Evolutionary conservation across 2,329 filamentous ascomycete species (phyloP).

Genomic region (Aaosphaeria arxii): DNA sequence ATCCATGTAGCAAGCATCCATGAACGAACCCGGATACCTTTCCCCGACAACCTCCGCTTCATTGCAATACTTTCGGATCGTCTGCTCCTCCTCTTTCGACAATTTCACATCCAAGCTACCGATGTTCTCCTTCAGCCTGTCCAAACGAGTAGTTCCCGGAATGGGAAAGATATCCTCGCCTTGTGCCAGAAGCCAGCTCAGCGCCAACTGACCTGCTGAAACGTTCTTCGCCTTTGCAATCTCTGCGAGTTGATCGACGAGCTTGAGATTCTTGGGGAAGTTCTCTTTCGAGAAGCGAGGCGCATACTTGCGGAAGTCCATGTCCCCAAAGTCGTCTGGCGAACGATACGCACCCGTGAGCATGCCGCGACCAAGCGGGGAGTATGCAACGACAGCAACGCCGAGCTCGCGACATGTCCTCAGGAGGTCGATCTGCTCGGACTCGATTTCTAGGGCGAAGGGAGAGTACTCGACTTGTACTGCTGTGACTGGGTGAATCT

Average conservation of each 20-base stretch:
- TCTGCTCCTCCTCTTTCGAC: conserved; percentile 24
- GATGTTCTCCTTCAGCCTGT: conserved; percentile 31
- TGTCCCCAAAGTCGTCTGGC: conserved; percentile 44
- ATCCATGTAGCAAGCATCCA: not conserved
- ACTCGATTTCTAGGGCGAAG: conserved; percentile 49
- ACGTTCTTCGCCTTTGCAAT: conserved; percentile 48
- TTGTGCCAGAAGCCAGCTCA: conserved; percentile 40
- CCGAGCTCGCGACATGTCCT: conserved; percentile 44
- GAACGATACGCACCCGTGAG: conserved; percentile 22
- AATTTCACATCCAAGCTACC: conserved; percentile 22
- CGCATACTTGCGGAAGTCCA: conserved; percentile 17
- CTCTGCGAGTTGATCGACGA: conserved; percentile 27
- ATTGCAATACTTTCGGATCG: not conserved
- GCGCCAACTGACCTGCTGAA: conserved; percentile 57
- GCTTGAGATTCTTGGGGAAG: conserved; percentile 34
- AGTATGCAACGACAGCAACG: conserved; percentile 39
- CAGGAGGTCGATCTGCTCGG: conserved; percentile 32
- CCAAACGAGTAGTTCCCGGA: conserved; percentile 41
- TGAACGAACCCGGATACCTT: not conserved
- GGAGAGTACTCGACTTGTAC: conserved; percentile 53
- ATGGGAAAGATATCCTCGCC: conserved; percentile 50
- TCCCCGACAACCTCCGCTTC: not conserved
- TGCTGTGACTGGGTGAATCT: conserved; percentile 47
- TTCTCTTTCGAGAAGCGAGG: conserved; percentile 45
- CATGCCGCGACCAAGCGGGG: conserved; percentile 36